Evolutionary conservation across 2,329 filamentous ascomycete species (phyloP), one percentile per base, ranked within the genome.

Genomic region (Davidsoniella eucalypti): DNA sequence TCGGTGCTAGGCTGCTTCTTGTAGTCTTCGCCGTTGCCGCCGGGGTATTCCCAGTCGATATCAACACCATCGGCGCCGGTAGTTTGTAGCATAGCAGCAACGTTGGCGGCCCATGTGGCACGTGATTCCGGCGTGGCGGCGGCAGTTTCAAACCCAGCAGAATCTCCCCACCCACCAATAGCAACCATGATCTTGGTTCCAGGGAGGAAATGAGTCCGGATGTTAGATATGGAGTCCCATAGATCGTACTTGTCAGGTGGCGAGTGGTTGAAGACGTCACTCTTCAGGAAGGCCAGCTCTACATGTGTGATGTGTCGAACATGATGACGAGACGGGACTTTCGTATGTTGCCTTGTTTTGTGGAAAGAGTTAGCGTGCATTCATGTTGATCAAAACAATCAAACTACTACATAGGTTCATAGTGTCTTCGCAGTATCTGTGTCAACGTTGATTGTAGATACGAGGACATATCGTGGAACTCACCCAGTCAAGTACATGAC

Each of bases 141-240:
- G 0, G 72, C 80, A 8, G 60, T 61, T 0, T 72, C 70, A 58
- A 84, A 87, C 0, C 80, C 82, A 5, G 62, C 60, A 0, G 73
- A 78, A 53, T 85, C 79, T 0, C 81, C 82, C 82, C 83, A 87
- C 48, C 82, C 83, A 9, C 83, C 83, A 55, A 87, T 76, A 17
- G 83, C 81, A 37, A 87, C 70, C 65, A 82, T 72, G 18, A 87
- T 63, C 56, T 82, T 79, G 17, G 79, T 78, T 23, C 67, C 67
- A 0, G 63, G 53, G 5, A 63, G 62, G 53, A 80, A 77, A 49
- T 67, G 64, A 16, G 58, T 59, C 1, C 49, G 46, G 16, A 45
- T 39, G 17, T 48, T 36, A 16, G 47, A 58, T 2, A 80, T 66
- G 1, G 67, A 67, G 3, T 69, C 73, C 56, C 78, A 79, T 5